Evolutionary conservation across 768 basidiomycete genomes (phyloP).

Genomic region (Naganishia vishniacii): DNA sequence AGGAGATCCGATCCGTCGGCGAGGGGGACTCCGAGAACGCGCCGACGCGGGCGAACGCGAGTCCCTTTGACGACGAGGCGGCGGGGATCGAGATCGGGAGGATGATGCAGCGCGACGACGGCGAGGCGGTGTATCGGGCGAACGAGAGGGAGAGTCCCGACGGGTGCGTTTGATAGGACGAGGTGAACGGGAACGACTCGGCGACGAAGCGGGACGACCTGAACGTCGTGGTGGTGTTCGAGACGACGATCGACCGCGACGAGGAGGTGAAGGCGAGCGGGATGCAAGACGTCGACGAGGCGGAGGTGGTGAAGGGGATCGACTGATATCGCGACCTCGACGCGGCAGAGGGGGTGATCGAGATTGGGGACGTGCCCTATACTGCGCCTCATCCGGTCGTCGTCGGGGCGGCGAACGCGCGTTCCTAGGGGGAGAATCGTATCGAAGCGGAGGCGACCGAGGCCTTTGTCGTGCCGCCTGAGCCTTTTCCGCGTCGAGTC

Average conservation of each 20-base stretch:
- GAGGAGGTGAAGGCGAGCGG: constrained; percentile 11
- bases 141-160: constrained; percentile 16
- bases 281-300: constrained; percentile 5
- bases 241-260: background rate
- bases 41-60: background rate
- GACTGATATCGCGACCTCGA: background rate
- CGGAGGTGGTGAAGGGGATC: constrained; percentile 4
- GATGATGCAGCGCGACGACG: background rate
- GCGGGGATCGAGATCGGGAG: background rate
- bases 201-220: background rate
- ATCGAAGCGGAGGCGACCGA: constrained; percentile 11
- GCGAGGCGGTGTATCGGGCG: constrained; percentile 8
- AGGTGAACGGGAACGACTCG: background rate
- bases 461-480: background rate
- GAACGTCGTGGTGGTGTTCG: constrained; percentile 3
- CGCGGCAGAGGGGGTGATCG: constrained; percentile 14
- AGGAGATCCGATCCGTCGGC: constrained; percentile 10
- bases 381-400: background rate
- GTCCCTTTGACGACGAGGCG: background rate
- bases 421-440: background rate
- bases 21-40: constrained; percentile 3
- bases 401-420: constrained; percentile 2
- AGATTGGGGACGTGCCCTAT: background rate
- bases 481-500: constrained; percentile 18
- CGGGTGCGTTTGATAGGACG: constrained; percentile 9